phyloP scores from a whole-genome alignment of 108 stramenopile species.

The Bacterosira constricta region DNA sequence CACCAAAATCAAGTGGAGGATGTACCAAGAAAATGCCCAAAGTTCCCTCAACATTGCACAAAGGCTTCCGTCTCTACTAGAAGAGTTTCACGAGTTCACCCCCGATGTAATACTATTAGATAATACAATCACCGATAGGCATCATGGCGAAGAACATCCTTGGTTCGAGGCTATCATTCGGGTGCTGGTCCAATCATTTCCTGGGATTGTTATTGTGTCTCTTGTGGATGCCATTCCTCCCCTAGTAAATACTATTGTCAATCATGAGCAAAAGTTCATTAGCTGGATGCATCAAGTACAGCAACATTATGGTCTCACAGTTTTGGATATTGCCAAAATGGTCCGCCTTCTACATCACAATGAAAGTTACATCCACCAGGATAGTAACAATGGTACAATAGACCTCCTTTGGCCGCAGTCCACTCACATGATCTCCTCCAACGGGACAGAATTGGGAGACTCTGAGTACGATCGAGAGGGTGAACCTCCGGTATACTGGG shows the following conservation, averaged over 20 bases:
- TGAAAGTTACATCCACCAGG: neutral
- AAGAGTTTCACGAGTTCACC: constrained; percentile 6
- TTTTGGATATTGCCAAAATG: constrained; percentile 7
- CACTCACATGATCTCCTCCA: neutral
- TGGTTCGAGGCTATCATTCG: constrained; percentile 36
- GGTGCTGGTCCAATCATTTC: constrained; percentile 2
- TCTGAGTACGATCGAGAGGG: neutral
- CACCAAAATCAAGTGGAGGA: constrained; percentile 11
- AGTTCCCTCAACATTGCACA: constrained; percentile 19
- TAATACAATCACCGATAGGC: constrained; percentile 9
- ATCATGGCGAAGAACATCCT: neutral
- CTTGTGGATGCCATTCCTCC: constrained; percentile 11
- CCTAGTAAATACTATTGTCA: neutral
- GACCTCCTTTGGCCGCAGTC: constrained; percentile 26
- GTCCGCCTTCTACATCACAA: neutral
- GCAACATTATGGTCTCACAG: constrained; percentile 9
- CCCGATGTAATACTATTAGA: constrained; percentile 21
- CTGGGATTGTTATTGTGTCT: constrained; percentile 8
- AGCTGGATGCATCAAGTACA: neutral
- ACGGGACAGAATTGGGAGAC: constrained; percentile 8
- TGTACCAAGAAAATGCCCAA: constrained; percentile 26
- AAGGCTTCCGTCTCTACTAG: constrained; percentile 13
- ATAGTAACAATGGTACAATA: neutral
- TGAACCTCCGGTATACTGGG: constrained; percentile 12
- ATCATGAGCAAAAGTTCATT: neutral